phyloP scores from a whole-genome alignment of 2,329 filamentous ascomycete genomes.

The Teratosphaeria viscida region DNA sequence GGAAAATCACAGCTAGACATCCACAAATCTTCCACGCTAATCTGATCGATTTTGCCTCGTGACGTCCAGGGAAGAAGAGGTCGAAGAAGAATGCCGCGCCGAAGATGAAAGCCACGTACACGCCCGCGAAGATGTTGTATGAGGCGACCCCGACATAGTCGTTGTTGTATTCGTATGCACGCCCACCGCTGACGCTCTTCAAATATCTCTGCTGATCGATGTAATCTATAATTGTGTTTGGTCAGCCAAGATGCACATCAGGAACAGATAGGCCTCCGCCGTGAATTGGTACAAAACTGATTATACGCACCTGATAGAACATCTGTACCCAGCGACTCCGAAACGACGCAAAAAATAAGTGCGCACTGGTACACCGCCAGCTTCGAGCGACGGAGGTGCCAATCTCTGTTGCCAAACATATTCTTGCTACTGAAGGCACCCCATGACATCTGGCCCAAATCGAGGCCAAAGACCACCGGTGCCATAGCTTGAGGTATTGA shows the following conservation, averaged over 20 bases:
- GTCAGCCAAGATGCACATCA: neutral
- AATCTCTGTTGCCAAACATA: constrained; percentile 45
- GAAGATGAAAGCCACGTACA: constrained; percentile 49
- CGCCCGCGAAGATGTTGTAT: constrained; percentile 50
- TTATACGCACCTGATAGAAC: constrained; percentile 40
- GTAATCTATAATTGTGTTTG: constrained; percentile 33
- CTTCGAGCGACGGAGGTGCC: constrained; percentile 46
- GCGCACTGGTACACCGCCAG: constrained; percentile 51
- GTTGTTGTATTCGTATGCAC: constrained; percentile 42
- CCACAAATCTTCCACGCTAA: constrained; percentile 46
- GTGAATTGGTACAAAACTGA: neutral
- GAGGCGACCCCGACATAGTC: constrained; percentile 45
- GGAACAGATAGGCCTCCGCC: neutral
- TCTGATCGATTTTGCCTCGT: constrained; percentile 39
- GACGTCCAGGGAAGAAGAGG: constrained; percentile 49
- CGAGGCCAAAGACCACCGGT: constrained; percentile 37
- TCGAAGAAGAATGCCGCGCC: constrained; percentile 52
- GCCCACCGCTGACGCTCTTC: constrained; percentile 25
- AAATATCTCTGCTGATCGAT: constrained; percentile 44
- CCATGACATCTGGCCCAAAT: constrained; percentile 49
- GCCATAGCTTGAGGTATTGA: constrained; percentile 12
- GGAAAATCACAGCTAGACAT: constrained; percentile 38
- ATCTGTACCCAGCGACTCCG: constrained; percentile 47
- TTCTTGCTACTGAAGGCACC: constrained; percentile 46
- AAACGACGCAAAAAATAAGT: constrained; percentile 48